Base-by-base conservation (phyloP, 2,329 filamentous ascomycete species). In the Whalleya microplaca region DNA sequence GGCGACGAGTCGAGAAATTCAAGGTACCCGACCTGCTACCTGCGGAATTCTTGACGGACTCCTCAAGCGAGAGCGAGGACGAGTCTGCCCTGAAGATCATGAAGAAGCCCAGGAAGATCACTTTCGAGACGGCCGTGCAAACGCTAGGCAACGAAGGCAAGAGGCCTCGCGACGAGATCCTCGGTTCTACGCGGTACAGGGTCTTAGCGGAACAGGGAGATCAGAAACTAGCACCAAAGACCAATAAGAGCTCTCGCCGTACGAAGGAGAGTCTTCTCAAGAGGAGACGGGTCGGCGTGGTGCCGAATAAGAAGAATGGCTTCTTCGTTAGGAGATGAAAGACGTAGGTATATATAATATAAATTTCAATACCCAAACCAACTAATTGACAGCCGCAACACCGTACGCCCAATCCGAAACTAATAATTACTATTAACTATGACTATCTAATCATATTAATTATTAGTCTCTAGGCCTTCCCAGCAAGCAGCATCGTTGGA, bases 111-210 rank as follows among this genome's bases (percentile, higher is more conserved):
- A 80, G 76, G 70, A 77, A 74, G 65, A 76, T 78, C 56, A 80
- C 73, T 59, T 73, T 83, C 47, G 71, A 75, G 27, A 71, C 68
- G 6, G 71, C 76, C 2, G 74, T 79, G 65, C 64, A n/a, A n/a
- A n/a, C n/a, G 23, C 59, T 80, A 27, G 67, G 73, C 10, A 71
- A 70, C 43, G 72, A 75, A 51, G 70, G 72, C 45, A 74, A 71
- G 53, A 72, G 70, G 14, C 77, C 78, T 8, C 71, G 70, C 44
- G 83, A 86, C 64, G 72, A 77, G 64, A 71, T 73, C 48, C 70
- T 84, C n/a, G 83, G 82, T 2, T 73, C 76, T 12, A 85, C 83
- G 2, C 76, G 82, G 49, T 86, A 82, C 65, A 73, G 83, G 19
- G 78, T 79, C 23, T 61, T 84, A 58, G 71, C 72, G 5, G 73